Percentiles rank a stretch among this genome's conserved stretches.
These are phyloP conservation scores for Pistacia integerrima DNA, from an alignment of 345 rosid genomes.

Conservation along the genomic window DNA sequence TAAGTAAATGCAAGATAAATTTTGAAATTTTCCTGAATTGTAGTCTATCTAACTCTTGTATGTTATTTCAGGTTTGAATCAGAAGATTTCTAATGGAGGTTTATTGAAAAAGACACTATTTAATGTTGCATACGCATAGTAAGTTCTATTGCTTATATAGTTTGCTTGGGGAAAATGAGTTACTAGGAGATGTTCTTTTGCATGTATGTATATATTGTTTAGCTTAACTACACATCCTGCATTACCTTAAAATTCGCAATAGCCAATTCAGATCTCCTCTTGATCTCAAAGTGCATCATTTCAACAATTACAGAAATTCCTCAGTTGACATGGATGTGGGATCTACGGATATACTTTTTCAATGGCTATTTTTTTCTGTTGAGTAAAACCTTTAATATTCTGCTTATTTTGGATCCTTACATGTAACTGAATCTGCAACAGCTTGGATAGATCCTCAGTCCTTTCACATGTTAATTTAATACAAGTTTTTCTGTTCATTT, in stretches of 20 bases:
- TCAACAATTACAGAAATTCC: no score
- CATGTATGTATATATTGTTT: background rate
- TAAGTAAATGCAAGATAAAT: background rate
- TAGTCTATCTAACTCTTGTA: conserved; percentile 18
- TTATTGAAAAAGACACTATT: conserved; percentile 59
- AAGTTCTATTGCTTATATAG: conserved; percentile 36
- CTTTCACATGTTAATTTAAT: background rate
- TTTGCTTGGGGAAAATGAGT: conserved; percentile 1
- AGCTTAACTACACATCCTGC: background rate
- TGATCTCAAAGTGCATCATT: no score
- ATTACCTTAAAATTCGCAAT: background rate
- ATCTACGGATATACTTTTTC: no score
- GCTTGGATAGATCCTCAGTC: background rate
- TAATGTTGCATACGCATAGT: conserved; percentile 72
- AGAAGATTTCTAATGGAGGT: conserved; percentile 79
- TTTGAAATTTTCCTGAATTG: background rate
- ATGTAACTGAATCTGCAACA: conserved; percentile 6
- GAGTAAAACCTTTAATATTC: no score
- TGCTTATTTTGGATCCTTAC: background rate
- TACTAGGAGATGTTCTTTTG: background rate
- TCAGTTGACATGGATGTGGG: no score
- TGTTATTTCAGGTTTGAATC: conserved; percentile 65
- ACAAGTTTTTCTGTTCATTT: background rate
- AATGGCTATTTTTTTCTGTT: no score
- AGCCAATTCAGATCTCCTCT: background rate